Evolutionary conservation across 2,329 filamentous ascomycete genomes (phyloP), one percentile per base, ranked within the genome.

Genomic region (Lecanosticta acicola): DNA sequence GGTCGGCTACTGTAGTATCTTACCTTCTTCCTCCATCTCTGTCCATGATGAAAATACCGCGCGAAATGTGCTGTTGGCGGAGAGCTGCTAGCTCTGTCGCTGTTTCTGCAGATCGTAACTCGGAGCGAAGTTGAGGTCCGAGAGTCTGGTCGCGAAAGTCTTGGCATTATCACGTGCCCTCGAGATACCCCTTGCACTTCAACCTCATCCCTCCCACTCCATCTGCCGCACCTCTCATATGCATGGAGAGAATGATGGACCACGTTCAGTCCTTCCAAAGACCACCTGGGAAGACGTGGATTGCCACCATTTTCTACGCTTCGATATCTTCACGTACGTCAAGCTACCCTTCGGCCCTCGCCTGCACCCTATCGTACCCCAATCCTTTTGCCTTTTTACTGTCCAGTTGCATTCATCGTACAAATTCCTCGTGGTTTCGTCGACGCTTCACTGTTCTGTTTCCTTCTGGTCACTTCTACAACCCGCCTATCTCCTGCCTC

Each of bases 401-500:
- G 24, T 29, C 24, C 24, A 29, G 24, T 29, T 29, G 7, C 7
- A 29, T 29, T 29, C 11, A 7, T 29, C 24, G 24, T 29, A 7
- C 24, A 29, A 29, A 7, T 11, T 29, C 24, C 7, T 29, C 7
- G 24, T 11, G 11, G 11, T 11, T 29, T 11, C 7, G 24, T 11
- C 7, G 11, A 29, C 5, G 24, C 5, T 11, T 7, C 11, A 7
- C 24, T 29, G 24, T 29, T 29, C 24, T n/a, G n/a, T n/a, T 4
- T n/a, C 32, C 4, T 4, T 39, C 38, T 32, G 8, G 26, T 26
- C 38, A 14, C 38, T 10, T 18, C 16, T 19, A 17, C 9, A 8
- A 18, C 36, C 18, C 13, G 11, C 32, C 34, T 39, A 41, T 41
- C 45, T 46, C 83, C 53, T 80, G 77, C 59, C 77, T 76, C 65